Conservation (phyloP, 176 grass and related monocot genomes). For the Paspalum vaginatum region DNA sequence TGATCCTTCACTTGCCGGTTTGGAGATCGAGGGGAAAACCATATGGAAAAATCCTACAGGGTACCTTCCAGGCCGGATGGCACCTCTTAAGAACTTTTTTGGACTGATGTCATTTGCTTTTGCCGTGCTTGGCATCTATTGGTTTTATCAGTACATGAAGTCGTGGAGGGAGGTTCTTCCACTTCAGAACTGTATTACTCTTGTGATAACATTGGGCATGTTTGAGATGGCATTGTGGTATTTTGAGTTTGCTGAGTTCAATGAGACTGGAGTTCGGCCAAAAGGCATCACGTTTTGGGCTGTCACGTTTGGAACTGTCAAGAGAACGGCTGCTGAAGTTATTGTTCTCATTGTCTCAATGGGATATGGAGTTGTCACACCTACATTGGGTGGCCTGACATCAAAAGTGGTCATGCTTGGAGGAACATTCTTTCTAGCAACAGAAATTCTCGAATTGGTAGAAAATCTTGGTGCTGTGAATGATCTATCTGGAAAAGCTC, state of each 20-base stretch:
- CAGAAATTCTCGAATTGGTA: constrained; percentile 95
- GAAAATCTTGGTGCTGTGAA: constrained; percentile 97
- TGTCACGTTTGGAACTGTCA: constrained; percentile 89
- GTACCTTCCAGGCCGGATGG: constrained; percentile 94
- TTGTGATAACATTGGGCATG: constrained; percentile 97
- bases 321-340: constrained; percentile 82
- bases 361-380: constrained; percentile 93
- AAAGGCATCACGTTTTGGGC: constrained; percentile 98
- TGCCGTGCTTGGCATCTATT: constrained; percentile 81
- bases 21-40: constrained; percentile 93
- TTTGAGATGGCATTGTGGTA: constrained; percentile 98
- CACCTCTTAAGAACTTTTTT: constrained; percentile 95
- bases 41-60: constrained; percentile 98
- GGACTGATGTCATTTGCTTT: constrained; percentile 95
- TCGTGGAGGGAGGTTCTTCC: constrained; percentile 97
- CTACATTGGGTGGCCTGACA: constrained; percentile 92
- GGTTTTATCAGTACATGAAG: constrained; percentile 97
- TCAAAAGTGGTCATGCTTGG: constrained; percentile 97
- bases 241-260: constrained; percentile 98
- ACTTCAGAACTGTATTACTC: constrained; percentile 98
- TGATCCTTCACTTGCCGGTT: constrained; percentile 63
- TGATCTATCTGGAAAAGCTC: constrained; percentile 95
- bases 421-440: constrained; percentile 93
- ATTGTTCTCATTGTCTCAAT: constrained; percentile 95
- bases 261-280: constrained; percentile 79